Percentiles rank a stretch among this genome's conserved stretches.
Evolutionary conservation across 1,284 basidiomycete genomes (phyloP).

Genomic region (Ceratobasidium sp.): DNA sequence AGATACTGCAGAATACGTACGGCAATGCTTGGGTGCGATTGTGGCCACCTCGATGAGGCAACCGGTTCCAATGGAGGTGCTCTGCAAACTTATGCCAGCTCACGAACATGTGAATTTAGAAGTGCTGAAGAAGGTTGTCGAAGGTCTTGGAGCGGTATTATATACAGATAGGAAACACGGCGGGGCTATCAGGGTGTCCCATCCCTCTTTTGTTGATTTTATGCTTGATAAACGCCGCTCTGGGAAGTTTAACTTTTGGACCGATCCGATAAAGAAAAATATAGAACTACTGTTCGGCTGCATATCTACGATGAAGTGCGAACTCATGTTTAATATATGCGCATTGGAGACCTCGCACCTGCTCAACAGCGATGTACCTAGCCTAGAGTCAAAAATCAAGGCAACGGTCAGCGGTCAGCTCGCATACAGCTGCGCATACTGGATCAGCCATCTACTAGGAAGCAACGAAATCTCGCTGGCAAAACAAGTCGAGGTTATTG

Average conservation of each 20-base stretch:
- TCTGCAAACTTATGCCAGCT: background rate
- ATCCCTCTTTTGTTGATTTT: slow-evolving; percentile 40
- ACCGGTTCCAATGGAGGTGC: background rate
- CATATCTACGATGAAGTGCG: slow-evolving; percentile 12
- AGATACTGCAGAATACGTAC: background rate
- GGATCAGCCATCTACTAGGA: slow-evolving; percentile 6
- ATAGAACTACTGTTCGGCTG: background rate
- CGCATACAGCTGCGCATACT: slow-evolving; percentile 22
- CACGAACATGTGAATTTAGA: background rate
- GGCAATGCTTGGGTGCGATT: slow-evolving; percentile 14
- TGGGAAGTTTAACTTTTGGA: slow-evolving; percentile 4
- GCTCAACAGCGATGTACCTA: slow-evolving; percentile 16
- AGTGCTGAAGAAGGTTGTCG: background rate
- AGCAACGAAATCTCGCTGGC: background rate
- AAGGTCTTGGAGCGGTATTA: slow-evolving; percentile 34
- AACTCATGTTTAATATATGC: slow-evolving; percentile 40
- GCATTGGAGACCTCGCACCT: slow-evolving; percentile 23
- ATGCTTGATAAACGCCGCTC: slow-evolving; percentile 25
- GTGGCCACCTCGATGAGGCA: background rate
- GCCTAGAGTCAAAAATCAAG: background rate
- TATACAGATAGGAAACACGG: slow-evolving; percentile 4
- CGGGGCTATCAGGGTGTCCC: slow-evolving; percentile 29
- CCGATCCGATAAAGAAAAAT: background rate
- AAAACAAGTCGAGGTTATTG: background rate
- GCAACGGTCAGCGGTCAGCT: background rate